Evolutionary conservation across 179 eudicot species (phyloP).

Genomic region (Nepenthes alata): DNA sequence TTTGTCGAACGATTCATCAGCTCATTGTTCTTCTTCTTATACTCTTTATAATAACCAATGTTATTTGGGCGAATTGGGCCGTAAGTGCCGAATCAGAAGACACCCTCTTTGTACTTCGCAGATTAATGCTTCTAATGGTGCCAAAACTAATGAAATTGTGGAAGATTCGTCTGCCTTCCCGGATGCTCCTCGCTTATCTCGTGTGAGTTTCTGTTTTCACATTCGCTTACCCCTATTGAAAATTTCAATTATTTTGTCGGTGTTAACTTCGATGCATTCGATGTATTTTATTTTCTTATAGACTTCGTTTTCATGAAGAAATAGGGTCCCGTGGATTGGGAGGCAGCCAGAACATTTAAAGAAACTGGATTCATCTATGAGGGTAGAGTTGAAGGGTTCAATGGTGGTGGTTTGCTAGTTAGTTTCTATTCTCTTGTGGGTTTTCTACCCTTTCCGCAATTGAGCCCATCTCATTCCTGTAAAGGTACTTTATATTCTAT

Average conservation of each 20-base stretch:
- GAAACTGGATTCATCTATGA: slow-evolving; percentile 51
- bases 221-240: neutral
- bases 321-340: slow-evolving; percentile 90
- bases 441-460: slow-evolving; percentile 80
- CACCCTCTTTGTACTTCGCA: slow-evolving; percentile 13
- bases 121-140: slow-evolving; percentile 20
- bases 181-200: slow-evolving; percentile 21
- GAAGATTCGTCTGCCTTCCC: slow-evolving; percentile 17
- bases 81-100: slow-evolving; percentile 11
- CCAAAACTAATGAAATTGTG: slow-evolving; percentile 21
- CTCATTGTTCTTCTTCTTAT: slow-evolving; percentile 14
- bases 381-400: slow-evolving; percentile 71
- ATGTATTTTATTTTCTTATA: slow-evolving; percentile 25
- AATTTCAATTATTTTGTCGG: neutral
- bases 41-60: neutral
- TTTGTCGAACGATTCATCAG: slow-evolving; percentile 13
- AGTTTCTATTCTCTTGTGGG: slow-evolving; percentile 79
- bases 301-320: slow-evolving; percentile 51
- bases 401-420: slow-evolving; percentile 77
- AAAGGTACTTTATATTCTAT: slow-evolving; percentile 39
- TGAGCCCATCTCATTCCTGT: slow-evolving; percentile 62
- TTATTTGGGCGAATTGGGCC: neutral
- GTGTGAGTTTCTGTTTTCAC: slow-evolving; percentile 39
- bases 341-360: slow-evolving; percentile 56
- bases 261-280: neutral